Evolutionary conservation across 2,329 filamentous ascomycete species (phyloP), one percentile per base, ranked within the genome.

Genomic region (Keithomyces neogunnii): DNA sequence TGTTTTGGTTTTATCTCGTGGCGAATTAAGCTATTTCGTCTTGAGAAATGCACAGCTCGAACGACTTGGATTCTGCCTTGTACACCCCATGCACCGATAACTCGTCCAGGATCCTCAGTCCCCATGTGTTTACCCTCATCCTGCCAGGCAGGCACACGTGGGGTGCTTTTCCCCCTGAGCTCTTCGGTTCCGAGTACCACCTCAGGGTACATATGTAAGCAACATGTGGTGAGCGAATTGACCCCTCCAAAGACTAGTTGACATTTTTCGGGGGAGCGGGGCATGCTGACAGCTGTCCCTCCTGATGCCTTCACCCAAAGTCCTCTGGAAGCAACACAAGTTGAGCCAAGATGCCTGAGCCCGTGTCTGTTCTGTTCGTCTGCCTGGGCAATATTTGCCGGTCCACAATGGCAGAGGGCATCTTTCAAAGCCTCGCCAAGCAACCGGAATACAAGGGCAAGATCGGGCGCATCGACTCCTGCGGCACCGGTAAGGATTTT

Each of bases 331-430:
- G 5, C 38, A 26, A 40, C 19, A 19, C 13, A 35, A 40, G 38
- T 26, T 2, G 38, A 3, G 49, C 45, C 55, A 61, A 55, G 26
- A 70, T 71, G 69, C 53, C 69, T 5, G 69, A 71, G 54, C 66
- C 68, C 39, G 58, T 88, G 50, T 90, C 85, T 2, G 86, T 97
- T 38, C 81, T 97, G 49, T 97, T 97, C 66, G 92, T 97, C 60
- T 99, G 93, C 71, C 78, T 97, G 35, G 93, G 93, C 67, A 99
- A 99, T 70, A 97, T 97, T 63, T 99, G 90, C 66, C 77, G 80
- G 54, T 96, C 90, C 6, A 88, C 93, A 33, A 97, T 99, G 93
- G 89, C 91, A 45, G 92, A 97, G 74, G 93, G 88, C 47, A 88
- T 96, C 57, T 97, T 99, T 72, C 82, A 83, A 53, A 80, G 84